Evolutionary conservation across 2,329 filamentous ascomycete species (phyloP), one percentile per base, ranked within the genome.

Genomic region (Ascosphaera aggregata): DNA sequence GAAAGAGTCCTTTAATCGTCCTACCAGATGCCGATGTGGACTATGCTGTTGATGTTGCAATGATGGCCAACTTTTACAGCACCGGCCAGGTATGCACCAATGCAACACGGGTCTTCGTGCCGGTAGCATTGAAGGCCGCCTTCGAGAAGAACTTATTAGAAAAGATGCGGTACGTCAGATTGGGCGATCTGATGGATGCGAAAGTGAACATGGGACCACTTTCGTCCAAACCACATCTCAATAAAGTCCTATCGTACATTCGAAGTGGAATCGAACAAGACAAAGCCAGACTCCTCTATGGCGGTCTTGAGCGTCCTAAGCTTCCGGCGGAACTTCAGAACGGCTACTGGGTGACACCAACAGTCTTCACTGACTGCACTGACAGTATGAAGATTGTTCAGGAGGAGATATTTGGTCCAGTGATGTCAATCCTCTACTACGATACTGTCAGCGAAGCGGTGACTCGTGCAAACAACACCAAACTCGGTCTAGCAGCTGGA

Each of bases 61-160:
- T 92, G 77, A 81, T 91, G 65, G 84, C 82, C 48, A 92, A 92
- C 57, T 92, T 92, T 61, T 92, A 80, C 65, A 84, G 77, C 46
- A 80, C 79, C 0, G 84, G 84, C 20, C 84, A 93, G 57, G 82
- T 92, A 38, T 93, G 84, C 66, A 92, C 84, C 38, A 92, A 92
- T 54, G 84, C 84, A 38, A 92, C 84, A 1, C 68, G 84, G 9
- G 82, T 92, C 24, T 92, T 92, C 53, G 67, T 93, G 2, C 81
- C 78, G 0, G 59, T 65, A 24, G 53, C 58, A 30, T 65, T 82
- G 54, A 73, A 84, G 52, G 41, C 59, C 11, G 63, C 61, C 0
- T 85, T 92, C 46, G 80, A 91, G 54, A 62, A 66, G 48, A 60
- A 62, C 0, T 60, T 92, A 1, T 51, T 84, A 1, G 67, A 76